Evolutionary conservation across 1,139 yeast genomes (phyloP), one percentile per base, ranked within the genome.

Genomic region (Neolecta irregularis): DNA sequence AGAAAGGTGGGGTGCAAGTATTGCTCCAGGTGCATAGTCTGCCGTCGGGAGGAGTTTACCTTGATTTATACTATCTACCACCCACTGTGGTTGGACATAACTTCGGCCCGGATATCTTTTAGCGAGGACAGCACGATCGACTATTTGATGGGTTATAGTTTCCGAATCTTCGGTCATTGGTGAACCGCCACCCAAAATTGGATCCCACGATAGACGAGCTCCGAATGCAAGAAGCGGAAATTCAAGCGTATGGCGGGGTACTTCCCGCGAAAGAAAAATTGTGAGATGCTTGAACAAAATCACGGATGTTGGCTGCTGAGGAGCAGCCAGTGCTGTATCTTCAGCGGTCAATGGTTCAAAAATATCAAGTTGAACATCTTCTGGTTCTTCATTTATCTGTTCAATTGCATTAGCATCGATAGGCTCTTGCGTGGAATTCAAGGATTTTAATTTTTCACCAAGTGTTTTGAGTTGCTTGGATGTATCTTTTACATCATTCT

Each of bases 31-130:
- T 30, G 91, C 78, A 54, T 88, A 88, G 40, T 65, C 67, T 39
- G 75, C 74, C 18, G 79, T 94, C 25, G 88, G 69, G 39, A 78
- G 64, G 44, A 88, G 65, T 44, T 68, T 65, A 35, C 72, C 69
- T 59, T 77, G 76, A 61, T 88, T 88, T 46, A 91, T 64, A 51
- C 80, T 74, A 55, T 88, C 99, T 56, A 88, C 85, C 33, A 88
- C 65, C 98, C 98, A 91, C 64, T 88, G 98, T 23, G 99, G 98
- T 61, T 88, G 98, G 35, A 85, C 58, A 53, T 91, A 91, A 0
- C 93, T 79, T 62, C 96, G 72, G 35, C 95, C 95, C 41, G 85
- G 76, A 30, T 83, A 81, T 55, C 74, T 80, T 46, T 71, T 67
- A 29, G 67, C 57, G 37, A 88, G 59, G 49, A 74, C 74, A 24